Conservation (phyloP, 148 eudicot species). For the Dianthus caryophyllus region DNA sequence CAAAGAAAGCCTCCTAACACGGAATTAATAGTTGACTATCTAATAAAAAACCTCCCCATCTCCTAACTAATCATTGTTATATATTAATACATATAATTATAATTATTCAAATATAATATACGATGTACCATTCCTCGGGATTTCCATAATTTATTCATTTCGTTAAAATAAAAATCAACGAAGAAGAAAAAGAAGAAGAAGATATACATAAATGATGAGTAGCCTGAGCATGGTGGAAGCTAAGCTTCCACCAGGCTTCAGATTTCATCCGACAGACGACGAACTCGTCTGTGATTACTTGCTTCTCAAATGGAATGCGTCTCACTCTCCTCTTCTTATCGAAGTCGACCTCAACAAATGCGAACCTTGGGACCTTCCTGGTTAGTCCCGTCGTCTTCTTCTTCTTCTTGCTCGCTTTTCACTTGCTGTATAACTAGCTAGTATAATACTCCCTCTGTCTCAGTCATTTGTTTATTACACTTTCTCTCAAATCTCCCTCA, state of each 20-base stretch:
- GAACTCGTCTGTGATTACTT: slow-evolving; percentile 87
- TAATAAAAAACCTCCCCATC: not conserved
- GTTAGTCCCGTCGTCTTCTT: slow-evolving; percentile 26
- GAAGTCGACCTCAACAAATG: slow-evolving; percentile 90
- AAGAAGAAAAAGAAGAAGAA: not conserved
- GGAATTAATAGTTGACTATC: slow-evolving; percentile 50
- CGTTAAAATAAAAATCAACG: too few relatives aligned
- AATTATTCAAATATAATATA: not conserved
- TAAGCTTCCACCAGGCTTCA: slow-evolving; percentile 79
- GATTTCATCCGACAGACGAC: slow-evolving; percentile 89
- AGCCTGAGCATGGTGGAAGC: slow-evolving; percentile 76
- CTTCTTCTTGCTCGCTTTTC: too few relatives aligned
- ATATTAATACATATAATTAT: slow-evolving; percentile 18
- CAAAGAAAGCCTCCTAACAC: slow-evolving; percentile 25
- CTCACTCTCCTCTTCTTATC: slow-evolving; percentile 40
- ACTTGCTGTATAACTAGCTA: too few relatives aligned
- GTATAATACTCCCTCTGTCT: not conserved
- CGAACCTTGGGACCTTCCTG: slow-evolving; percentile 96
- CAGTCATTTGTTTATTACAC: too few relatives aligned
- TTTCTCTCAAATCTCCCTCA: too few relatives aligned
- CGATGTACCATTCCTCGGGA: slow-evolving; percentile 9
- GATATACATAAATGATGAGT: too few relatives aligned
- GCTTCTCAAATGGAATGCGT: slow-evolving; percentile 47
- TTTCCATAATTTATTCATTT: not conserved
- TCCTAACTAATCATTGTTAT: not conserved